Evolutionary conservation across 1,284 basidiomycete species (phyloP).

Genomic region (Sanguinoderma infundibulare): DNA sequence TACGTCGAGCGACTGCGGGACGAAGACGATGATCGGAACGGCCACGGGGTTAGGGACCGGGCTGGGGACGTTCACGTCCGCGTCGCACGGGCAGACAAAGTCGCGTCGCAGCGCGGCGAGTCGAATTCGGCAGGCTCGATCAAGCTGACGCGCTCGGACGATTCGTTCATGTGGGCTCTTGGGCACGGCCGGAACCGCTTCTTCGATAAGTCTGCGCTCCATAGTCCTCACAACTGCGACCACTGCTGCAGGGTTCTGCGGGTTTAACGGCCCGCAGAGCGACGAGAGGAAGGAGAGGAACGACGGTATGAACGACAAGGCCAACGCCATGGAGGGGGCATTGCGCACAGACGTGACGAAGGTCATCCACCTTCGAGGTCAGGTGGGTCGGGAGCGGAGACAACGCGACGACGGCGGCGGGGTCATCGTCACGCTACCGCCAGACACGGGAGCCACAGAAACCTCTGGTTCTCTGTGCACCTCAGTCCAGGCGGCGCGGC

Average conservation of each 20-base stretch:
- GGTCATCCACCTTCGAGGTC: conserved; percentile 42
- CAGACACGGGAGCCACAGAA: neutral
- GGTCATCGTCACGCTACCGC: conserved; percentile 26
- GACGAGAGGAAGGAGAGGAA: conserved; percentile 22
- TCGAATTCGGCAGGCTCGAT: conserved; percentile 42
- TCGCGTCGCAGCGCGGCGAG: conserved; percentile 40
- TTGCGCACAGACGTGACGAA: conserved; percentile 47
- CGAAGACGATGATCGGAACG: conserved; percentile 16
- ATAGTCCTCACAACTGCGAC: conserved; percentile 36
- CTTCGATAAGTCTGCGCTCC: conserved; percentile 59
- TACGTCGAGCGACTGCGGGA: conserved; percentile 22
- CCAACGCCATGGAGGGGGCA: conserved; percentile 45
- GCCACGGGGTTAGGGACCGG: conserved; percentile 20
- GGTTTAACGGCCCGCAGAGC: conserved; percentile 20
- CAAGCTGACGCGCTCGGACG: conserved; percentile 38
- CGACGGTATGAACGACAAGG: conserved; percentile 38
- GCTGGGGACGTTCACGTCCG: conserved; percentile 25
- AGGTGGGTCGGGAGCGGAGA: conserved; percentile 23
- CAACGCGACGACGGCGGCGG: conserved; percentile 21
- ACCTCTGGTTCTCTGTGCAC: neutral
- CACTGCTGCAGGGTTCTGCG: conserved; percentile 46
- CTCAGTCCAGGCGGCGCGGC: conserved; percentile 13
- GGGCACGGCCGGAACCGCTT: conserved; percentile 63
- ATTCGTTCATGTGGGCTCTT: conserved; percentile 31
- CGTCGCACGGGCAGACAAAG: conserved; percentile 43